A percentile compares a stretch with the other conserved stretches of the same genome.
Conservation (phyloP, 306 rosid species). For the Cicer yamashitae region DNA sequence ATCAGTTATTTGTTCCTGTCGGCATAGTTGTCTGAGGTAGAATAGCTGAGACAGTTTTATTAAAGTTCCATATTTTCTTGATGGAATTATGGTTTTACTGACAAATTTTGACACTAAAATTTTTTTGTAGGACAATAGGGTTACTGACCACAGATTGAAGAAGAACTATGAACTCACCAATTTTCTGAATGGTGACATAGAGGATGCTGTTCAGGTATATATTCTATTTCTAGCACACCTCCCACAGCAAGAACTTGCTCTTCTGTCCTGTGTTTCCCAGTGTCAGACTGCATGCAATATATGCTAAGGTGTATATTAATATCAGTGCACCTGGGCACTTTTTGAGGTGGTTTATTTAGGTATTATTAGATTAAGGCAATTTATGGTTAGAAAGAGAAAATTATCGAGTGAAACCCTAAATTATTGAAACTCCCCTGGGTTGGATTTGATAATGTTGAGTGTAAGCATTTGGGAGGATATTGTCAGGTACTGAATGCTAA, state of each 20-base stretch:
- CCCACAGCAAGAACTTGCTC: background rate
- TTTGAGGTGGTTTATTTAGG: conserved; percentile 27
- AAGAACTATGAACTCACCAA: conserved; percentile 85
- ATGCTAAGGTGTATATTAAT: conserved; percentile 5
- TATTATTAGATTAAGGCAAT: background rate
- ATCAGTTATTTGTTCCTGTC: conserved; percentile 29
- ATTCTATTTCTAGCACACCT: conserved; percentile 39
- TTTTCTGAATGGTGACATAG: conserved; percentile 85
- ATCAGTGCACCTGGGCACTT: conserved; percentile 7
- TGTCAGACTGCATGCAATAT: background rate
- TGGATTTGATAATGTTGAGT: conserved; percentile 34
- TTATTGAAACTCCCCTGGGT: conserved; percentile 14
- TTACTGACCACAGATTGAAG: conserved; percentile 93
- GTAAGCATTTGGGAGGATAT: conserved; percentile 13
- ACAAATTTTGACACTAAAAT: conserved; percentile 29
- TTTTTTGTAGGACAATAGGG: conserved; percentile 79
- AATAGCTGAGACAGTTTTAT: conserved; percentile 5
- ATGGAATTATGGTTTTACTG: conserved; percentile 32
- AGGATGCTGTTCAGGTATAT: conserved; percentile 86
- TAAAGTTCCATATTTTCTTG: conserved; percentile 21
- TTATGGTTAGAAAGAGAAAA: conserved; percentile 15
- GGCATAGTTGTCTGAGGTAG: conserved; percentile 25
- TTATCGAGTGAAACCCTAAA: conserved; percentile 11
- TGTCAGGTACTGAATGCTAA: conserved; percentile 8
- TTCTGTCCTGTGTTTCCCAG: background rate